These are phyloP conservation scores for Sclerospora graminicola DNA, from an alignment of 352 stramenopile species.

Conservation along the genomic window DNA sequence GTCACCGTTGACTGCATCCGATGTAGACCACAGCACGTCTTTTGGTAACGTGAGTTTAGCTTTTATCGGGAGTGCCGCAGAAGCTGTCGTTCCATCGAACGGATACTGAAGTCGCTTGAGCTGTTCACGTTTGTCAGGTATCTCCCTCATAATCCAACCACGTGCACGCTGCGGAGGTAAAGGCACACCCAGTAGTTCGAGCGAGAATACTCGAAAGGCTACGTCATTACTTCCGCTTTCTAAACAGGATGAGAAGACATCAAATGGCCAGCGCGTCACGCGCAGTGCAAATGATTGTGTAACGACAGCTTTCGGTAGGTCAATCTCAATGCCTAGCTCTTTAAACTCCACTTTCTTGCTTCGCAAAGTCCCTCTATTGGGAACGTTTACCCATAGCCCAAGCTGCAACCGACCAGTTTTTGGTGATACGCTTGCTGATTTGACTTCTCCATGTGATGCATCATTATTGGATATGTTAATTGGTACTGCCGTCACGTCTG, in stretches of 20 bases:
- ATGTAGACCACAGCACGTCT: slow-evolving; percentile 36
- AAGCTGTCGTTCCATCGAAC: slow-evolving; percentile 62
- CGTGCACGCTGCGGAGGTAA: slow-evolving; percentile 53
- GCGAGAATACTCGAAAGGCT: slow-evolving; percentile 49
- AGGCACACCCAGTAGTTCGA: slow-evolving; percentile 63
- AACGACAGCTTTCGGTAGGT: slow-evolving; percentile 72
- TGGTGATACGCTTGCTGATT: slow-evolving; percentile 38
- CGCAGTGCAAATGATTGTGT: slow-evolving; percentile 67
- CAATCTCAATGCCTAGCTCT: slow-evolving; percentile 48
- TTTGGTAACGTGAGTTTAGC: slow-evolving; percentile 36
- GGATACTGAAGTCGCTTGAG: slow-evolving; percentile 66
- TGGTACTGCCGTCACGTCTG: slow-evolving; percentile 14
- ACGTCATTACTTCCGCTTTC: slow-evolving; percentile 17
- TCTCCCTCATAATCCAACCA: slow-evolving; percentile 70
- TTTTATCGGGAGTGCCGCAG: slow-evolving; percentile 56
- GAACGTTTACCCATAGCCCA: slow-evolving; percentile 63
- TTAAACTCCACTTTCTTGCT: slow-evolving; percentile 73
- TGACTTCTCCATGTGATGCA: slow-evolving; percentile 44
- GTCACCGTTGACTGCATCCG: background rate
- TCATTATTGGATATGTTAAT: slow-evolving; percentile 11
- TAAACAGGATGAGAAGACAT: slow-evolving; percentile 20
- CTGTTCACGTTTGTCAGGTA: slow-evolving; percentile 39
- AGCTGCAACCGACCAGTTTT: slow-evolving; percentile 35
- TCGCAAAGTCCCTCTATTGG: slow-evolving; percentile 58
- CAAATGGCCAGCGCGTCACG: slow-evolving; percentile 52